phyloP scores from a whole-genome alignment of 2,329 filamentous ascomycete species.

The Leptographium galeiforme region DNA sequence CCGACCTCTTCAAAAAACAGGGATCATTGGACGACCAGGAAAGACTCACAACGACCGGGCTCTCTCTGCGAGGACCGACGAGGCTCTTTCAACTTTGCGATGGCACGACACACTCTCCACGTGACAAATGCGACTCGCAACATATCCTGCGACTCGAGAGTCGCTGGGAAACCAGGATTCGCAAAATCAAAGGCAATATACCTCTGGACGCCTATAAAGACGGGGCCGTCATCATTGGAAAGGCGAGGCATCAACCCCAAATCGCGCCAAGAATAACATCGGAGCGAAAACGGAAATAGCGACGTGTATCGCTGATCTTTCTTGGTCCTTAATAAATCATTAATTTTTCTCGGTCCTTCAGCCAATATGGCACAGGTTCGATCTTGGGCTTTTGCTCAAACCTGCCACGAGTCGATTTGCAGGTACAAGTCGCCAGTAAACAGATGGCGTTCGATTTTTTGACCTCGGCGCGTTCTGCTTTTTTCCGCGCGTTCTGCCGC shows the following conservation, averaged over 20 bases:
- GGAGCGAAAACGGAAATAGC: too few relatives aligned
- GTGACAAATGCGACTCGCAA: not conserved
- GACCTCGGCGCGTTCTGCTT: not conserved
- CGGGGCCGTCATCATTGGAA: not conserved
- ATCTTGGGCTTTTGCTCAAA: too few relatives aligned
- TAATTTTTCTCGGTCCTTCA: too few relatives aligned
- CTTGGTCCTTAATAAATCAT: too few relatives aligned
- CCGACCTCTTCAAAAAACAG: not conserved
- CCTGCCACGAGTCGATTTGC: too few relatives aligned
- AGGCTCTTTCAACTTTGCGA: not conserved
- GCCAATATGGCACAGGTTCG: too few relatives aligned
- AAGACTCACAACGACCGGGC: not conserved
- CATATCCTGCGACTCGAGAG: not conserved
- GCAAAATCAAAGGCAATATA: not conserved
- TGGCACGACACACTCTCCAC: not conserved
- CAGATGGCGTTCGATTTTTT: slow-evolving; percentile 6
- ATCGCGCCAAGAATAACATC: too few relatives aligned
- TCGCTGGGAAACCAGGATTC: not conserved
- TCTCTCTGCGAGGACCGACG: not conserved
- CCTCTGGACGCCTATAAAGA: not conserved
- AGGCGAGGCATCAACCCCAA: too few relatives aligned
- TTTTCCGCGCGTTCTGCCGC: not conserved
- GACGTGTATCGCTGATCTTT: too few relatives aligned
- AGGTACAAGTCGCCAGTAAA: slow-evolving; percentile 3
- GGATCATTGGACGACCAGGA: not conserved